Evolutionary conservation across 768 basidiomycete genomes (phyloP).

Genomic region (Holtermanniella nyarrowii): DNA sequence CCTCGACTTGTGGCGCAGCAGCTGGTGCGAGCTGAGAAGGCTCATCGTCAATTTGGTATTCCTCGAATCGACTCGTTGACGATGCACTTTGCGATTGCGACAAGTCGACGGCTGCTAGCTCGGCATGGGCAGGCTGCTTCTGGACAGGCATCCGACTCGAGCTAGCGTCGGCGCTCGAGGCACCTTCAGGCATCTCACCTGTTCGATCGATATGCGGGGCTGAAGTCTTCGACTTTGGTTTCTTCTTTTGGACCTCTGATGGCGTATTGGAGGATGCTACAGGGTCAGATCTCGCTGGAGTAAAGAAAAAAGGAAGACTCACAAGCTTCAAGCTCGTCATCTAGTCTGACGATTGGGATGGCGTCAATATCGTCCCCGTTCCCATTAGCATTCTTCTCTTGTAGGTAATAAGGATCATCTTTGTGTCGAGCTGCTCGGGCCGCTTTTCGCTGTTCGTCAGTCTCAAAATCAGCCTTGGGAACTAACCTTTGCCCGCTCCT

Average conservation of each 20-base stretch:
- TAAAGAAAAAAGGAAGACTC: neutral
- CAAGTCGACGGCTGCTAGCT: constrained; percentile 24
- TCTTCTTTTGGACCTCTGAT: constrained; percentile 4
- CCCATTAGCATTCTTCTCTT: constrained; percentile 27
- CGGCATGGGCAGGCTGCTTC: constrained; percentile 1
- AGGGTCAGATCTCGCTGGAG: neutral
- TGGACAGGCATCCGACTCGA: neutral
- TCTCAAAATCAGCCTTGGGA: neutral
- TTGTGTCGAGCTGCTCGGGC: constrained; percentile 64
- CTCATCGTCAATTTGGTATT: constrained; percentile 26
- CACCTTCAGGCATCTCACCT: constrained; percentile 73
- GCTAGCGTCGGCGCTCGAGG: neutral
- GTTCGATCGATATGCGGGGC: constrained; percentile 48
- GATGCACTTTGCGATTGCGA: neutral
- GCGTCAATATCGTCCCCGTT: constrained; percentile 62
- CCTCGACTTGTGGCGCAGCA: constrained; percentile 20
- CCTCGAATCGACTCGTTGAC: constrained; percentile 14
- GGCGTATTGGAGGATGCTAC: neutral
- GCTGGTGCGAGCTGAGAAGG: constrained; percentile 7
- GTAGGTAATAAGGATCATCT: constrained; percentile 87
- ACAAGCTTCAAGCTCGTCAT: constrained; percentile 38
- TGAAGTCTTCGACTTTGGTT: constrained; percentile 2
- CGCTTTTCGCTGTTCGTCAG: constrained; percentile 52
- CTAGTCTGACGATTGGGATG: constrained; percentile 80
- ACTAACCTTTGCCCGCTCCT: constrained; percentile 54